A percentile compares a stretch with the other conserved stretches of the same genome.
Evolutionary conservation across 2,329 filamentous ascomycete genomes (phyloP).

Genomic region (Trichoderma brevicompactum): DNA sequence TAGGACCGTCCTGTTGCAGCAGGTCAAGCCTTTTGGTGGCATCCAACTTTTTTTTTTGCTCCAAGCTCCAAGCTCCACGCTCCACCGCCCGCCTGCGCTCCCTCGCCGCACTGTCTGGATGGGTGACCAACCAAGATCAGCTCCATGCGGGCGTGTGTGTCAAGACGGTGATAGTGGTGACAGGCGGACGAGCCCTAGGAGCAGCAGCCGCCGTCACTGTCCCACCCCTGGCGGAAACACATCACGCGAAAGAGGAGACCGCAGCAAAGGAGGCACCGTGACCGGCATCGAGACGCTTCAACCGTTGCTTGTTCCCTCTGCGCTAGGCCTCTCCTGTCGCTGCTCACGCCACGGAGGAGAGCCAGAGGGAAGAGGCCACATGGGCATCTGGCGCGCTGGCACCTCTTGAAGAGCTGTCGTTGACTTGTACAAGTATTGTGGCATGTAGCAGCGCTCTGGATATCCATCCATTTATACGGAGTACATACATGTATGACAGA

Average conservation of each 20-base stretch:
- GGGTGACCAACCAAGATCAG: constrained; percentile 20
- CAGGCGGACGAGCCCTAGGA: constrained; percentile 15
- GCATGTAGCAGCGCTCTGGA: too few relatives aligned
- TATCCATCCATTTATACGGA: too few relatives aligned
- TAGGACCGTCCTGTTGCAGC: neutral
- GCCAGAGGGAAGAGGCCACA: constrained; percentile 19
- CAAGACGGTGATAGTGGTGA: constrained; percentile 21
- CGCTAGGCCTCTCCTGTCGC: constrained; percentile 19
- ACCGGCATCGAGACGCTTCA: constrained; percentile 5
- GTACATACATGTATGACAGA: neutral
- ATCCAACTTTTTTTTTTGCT: constrained; percentile 16
- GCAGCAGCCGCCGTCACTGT: constrained; percentile 12
- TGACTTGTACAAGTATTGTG: neutral
- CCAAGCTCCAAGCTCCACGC: neutral
- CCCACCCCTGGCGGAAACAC: constrained; percentile 24
- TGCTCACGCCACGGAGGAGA: constrained; percentile 18
- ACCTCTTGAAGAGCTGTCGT: constrained; percentile 1
- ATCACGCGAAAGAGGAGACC: constrained; percentile 21
- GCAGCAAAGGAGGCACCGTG: constrained; percentile 1
- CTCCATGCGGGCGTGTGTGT: constrained; percentile 26
- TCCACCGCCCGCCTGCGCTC: constrained; percentile 6
- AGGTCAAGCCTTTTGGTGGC: constrained; percentile 16
- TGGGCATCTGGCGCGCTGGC: constrained; percentile 9
- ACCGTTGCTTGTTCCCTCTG: constrained; percentile 8
- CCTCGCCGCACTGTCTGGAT: constrained; percentile 18